Percentiles rank a stretch among this genome's conserved stretches.
These are phyloP conservation scores for Udeniomyces megalosporus DNA, from an alignment of 768 basidiomycete genomes.

Conservation along the genomic window DNA sequence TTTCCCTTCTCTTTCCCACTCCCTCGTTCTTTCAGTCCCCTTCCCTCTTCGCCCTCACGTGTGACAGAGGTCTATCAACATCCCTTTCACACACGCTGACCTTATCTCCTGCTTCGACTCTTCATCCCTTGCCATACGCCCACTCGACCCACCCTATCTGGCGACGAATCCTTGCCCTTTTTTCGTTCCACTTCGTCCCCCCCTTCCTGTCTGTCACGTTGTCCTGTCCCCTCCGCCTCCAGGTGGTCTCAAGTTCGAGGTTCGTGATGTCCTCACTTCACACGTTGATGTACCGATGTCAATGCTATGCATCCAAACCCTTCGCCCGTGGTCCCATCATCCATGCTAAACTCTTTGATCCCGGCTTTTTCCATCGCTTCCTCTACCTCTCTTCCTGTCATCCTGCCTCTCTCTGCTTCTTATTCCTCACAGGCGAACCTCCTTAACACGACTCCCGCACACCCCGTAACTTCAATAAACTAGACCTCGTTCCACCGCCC, in stretches of 20 bases:
- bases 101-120: not conserved
- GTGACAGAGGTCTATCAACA: not conserved
- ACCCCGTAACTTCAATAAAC: not conserved
- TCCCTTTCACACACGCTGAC: not conserved
- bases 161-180: no score
- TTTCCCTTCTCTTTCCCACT: no score
- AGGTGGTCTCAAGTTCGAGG: slow-evolving; percentile 15
- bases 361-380: not conserved
- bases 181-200: not conserved
- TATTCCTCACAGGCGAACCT: slow-evolving; percentile 3
- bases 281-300: no score
- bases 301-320: no score
- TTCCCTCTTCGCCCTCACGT: not conserved
- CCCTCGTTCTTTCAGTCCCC: not conserved
- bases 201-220: no score
- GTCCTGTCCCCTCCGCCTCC: not conserved
- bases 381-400: not conserved
- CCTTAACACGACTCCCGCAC: slow-evolving; percentile 11
- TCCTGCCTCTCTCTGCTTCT: not conserved
- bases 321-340: no score
- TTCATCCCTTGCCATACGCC: not conserved
- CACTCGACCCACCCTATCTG: no score
- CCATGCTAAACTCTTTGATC: no score
- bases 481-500: not conserved
- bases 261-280: no score